Conservation (phyloP, 2,329 filamentous ascomycete genomes). For the Scolecobasidium constrictum region DNA sequence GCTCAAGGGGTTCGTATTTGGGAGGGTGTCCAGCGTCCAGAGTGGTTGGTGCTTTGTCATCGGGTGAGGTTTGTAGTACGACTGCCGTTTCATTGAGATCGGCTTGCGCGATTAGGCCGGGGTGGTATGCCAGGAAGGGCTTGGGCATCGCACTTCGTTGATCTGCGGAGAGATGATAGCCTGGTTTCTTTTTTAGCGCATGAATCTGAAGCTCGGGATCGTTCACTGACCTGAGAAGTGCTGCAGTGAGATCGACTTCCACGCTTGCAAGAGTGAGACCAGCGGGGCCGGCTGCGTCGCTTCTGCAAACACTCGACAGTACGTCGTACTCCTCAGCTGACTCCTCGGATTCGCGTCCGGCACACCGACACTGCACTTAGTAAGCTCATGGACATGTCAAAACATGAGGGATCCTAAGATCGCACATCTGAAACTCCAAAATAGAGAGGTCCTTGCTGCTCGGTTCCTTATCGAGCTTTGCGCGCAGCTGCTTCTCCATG, state of each 20-base stretch:
- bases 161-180: slow-evolving; percentile 34
- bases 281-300: slow-evolving; percentile 17
- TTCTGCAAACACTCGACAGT: slow-evolving; percentile 10
- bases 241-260: slow-evolving; percentile 29
- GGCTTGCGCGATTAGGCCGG: slow-evolving; percentile 27
- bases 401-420: slow-evolving; percentile 27
- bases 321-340: slow-evolving; percentile 9
- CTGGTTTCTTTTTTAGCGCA: slow-evolving; percentile 13
- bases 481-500: slow-evolving; percentile 26
- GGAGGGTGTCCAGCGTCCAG: slow-evolving; percentile 16
- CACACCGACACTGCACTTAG: slow-evolving; percentile 22
- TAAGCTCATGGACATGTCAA: no score
- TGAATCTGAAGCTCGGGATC: neutral
- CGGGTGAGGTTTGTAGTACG: slow-evolving; percentile 22
- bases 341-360: slow-evolving; percentile 19
- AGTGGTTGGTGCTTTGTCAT: slow-evolving; percentile 14
- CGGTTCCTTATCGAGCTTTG: slow-evolving; percentile 24
- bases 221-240: slow-evolving; percentile 34
- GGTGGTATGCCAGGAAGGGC: slow-evolving; percentile 33
- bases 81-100: slow-evolving; percentile 18
- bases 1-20: slow-evolving; percentile 24
- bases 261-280: slow-evolving; percentile 18
- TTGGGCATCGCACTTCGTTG: slow-evolving; percentile 27
- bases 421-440: slow-evolving; percentile 24
- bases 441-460: slow-evolving; percentile 23